These are phyloP conservation scores for Sclerospora graminicola DNA, from an alignment of 352 stramenopile genomes.

Conservation along the genomic window DNA sequence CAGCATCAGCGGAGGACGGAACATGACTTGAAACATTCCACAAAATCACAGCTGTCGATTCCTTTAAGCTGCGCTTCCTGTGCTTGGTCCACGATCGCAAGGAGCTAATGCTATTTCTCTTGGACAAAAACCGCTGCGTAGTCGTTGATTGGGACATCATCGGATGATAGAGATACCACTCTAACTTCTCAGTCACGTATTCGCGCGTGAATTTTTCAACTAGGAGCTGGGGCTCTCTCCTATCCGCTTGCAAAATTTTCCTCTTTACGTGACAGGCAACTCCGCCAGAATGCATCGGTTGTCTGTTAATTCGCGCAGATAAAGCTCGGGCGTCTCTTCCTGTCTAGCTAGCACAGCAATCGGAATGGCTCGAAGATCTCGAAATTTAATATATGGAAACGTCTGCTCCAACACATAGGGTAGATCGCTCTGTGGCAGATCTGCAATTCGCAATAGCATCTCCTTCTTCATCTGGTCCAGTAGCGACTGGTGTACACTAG, in stretches of 20 bases:
- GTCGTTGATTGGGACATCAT: slow-evolving; percentile 5
- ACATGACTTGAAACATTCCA: slow-evolving; percentile 72
- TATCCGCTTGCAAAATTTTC: slow-evolving; percentile 73
- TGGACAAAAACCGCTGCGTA: slow-evolving; percentile 10
- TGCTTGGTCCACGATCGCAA: slow-evolving; percentile 8
- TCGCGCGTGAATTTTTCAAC: slow-evolving; percentile 68
- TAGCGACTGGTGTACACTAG: slow-evolving; percentile 56
- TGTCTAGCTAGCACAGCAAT: slow-evolving; percentile 76
- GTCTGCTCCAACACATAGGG: slow-evolving; percentile 63
- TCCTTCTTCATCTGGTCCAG: slow-evolving; percentile 55
- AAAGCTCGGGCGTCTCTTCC: slow-evolving; percentile 63
- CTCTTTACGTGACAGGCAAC: slow-evolving; percentile 72
- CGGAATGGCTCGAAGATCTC: slow-evolving; percentile 70
- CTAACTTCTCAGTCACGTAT: slow-evolving; percentile 53
- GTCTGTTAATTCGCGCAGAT: slow-evolving; percentile 71
- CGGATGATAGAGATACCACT: slow-evolving; percentile 58
- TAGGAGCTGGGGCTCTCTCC: slow-evolving; percentile 51
- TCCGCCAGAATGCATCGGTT: slow-evolving; percentile 70
- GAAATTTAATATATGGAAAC: slow-evolving; percentile 85
- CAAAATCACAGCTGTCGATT: slow-evolving; percentile 23
- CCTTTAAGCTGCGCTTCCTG: slow-evolving; percentile 25
- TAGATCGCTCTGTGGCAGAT: slow-evolving; percentile 60
- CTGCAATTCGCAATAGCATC: slow-evolving; percentile 63
- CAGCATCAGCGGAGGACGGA: slow-evolving; percentile 26
- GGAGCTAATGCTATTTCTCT: slow-evolving; percentile 18